Evolutionary conservation across 257 asterid species (phyloP).

Genomic region (Solanum etuberosum): DNA sequence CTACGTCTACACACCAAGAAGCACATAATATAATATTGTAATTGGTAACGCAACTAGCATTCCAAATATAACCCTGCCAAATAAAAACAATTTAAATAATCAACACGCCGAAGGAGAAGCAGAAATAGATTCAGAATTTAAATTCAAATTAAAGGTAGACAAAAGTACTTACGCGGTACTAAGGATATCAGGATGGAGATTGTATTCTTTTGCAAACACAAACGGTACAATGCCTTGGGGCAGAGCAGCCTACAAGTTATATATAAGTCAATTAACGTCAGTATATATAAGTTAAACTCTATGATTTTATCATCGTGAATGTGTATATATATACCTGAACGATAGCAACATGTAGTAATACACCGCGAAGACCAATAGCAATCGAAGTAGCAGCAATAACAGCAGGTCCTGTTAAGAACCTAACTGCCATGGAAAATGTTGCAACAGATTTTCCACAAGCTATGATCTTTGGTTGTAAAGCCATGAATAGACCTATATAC

Average conservation of each 20-base stretch:
- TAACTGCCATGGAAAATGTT: conserved; percentile 81
- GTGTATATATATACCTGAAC: conserved; percentile 46
- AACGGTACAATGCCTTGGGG: conserved; percentile 93
- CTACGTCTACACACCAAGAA: conserved; percentile 56
- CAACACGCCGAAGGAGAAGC: not conserved
- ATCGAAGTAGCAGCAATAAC: conserved; percentile 92
- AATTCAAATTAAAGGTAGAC: not conserved
- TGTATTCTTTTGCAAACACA: conserved; percentile 82
- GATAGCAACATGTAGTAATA: conserved; percentile 71
- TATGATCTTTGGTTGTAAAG: conserved; percentile 86
- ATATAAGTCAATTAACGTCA: not conserved
- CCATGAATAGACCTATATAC: conserved; percentile 75
- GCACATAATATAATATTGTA: conserved; percentile 77
- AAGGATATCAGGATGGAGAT: conserved; percentile 78
- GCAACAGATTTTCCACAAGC: conserved; percentile 88
- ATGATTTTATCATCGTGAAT: not conserved
- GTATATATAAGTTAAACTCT: not conserved
- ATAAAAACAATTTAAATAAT: not conserved
- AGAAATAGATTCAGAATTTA: not conserved
- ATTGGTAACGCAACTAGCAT: conserved; percentile 88
- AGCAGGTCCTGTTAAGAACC: conserved; percentile 94
- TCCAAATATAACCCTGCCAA: conserved; percentile 81
- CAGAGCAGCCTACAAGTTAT: conserved; percentile 67
- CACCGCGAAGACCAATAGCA: conserved; percentile 81
- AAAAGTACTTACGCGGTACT: conserved; percentile 71